Evolutionary conservation across 345 rosid genomes (phyloP), one percentile per base, ranked within the genome.

Genomic region (Euphorbia lathyris): DNA sequence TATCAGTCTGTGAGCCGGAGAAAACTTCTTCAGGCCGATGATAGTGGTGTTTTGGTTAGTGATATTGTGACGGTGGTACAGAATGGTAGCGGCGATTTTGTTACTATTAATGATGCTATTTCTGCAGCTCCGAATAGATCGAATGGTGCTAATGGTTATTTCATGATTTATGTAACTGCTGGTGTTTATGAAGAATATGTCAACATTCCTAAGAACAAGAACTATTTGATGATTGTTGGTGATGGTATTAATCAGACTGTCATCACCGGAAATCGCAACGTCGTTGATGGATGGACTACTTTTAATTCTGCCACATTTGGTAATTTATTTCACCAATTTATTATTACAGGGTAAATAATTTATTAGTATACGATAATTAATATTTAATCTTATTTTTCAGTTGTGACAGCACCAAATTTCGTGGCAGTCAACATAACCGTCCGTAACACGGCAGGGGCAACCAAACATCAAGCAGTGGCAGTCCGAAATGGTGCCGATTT

Each of bases 251-350:
- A 88, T 73, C 86, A 76, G 58, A 95, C 99, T 3, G 67, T 95
- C 19, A 83, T 95, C 52, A 90, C 96, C 7, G 97, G 99, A 51
- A 90, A 90, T 70, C 89, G 92, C 11, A 95, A 83, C 71, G 89
- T 86, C 8, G 92, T 69, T 19, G 97, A 90, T 42, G 91, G 90
- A 12, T 92, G 96, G 99, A 90, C 90, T 40, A 94, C 97, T 22
- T 92, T 92, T 77, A 86, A 88, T 67, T 94, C 99, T 36, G 96
- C 97, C 12, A 90, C 99, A 55, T 92, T 90, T 72, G 84, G 95
- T 89, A 79, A 82, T 3, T 27, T 43, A 26, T 20, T 27, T 2
- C 4, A 13, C 11, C 19, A 4, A 20, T 50, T n/a, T 0, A 50
- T 8, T 19, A 52, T 52, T 52, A 5, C 7, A 52, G 14, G 53